Conservation (phyloP, 306 rosid species). For the Spatholobus suberectus region DNA sequence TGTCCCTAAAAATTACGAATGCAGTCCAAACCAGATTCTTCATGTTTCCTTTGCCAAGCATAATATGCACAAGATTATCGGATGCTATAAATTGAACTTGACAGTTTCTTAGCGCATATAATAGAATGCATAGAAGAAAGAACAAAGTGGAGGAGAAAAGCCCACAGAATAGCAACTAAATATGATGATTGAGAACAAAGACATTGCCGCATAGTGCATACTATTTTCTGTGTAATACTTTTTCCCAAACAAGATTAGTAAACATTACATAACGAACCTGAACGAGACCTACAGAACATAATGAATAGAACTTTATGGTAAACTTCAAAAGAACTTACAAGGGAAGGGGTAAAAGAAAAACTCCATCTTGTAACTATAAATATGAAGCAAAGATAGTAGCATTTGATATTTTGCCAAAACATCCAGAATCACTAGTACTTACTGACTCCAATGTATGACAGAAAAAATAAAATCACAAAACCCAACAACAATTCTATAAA, state of each 20-base stretch:
- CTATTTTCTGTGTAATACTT: not conserved
- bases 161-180: not conserved
- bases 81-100: too few species aligned
- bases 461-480: constrained; percentile 25
- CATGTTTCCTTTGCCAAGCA: too few species aligned
- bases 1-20: too few species aligned
- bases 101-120: not conserved
- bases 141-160: not conserved
- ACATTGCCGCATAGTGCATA: not conserved
- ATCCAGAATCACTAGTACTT: constrained; percentile 32
- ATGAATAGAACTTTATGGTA: not conserved
- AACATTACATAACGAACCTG: not conserved
- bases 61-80: too few species aligned
- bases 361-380: not conserved
- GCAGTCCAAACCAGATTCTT: too few species aligned
- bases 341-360: constrained; percentile 14
- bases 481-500: constrained; percentile 15
- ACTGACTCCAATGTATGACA: constrained; percentile 43
- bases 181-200: too few species aligned
- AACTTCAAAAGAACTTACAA: constrained; percentile 20
- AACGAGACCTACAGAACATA: not conserved
- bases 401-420: constrained; percentile 52
- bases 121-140: not conserved
- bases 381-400: not conserved
- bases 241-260: not conserved